Base-by-base conservation (phyloP, 169 alveolate species). In the Haemoproteus tartakovskyi region DNA sequence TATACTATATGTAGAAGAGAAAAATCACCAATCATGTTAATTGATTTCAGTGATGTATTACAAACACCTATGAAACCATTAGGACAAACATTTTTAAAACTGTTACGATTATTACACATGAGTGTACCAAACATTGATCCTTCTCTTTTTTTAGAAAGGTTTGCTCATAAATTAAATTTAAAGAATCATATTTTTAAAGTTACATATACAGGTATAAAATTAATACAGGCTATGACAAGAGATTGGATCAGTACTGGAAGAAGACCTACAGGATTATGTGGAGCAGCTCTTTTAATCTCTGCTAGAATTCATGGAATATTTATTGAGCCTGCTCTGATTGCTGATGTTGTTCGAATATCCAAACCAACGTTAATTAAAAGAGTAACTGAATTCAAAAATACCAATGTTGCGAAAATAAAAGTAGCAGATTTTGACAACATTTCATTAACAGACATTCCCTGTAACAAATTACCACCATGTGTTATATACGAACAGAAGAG, bases 171-270 rank as follows among this genome's bases (percentile, higher is more conserved):
- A 84, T 88, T 98, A 54, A 90, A 95, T 40, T 89, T 96, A 33
- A 97, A 95, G 22, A 97, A 94, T 29, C 96, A 96, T 59, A 87
- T 94, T 2, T 93, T 92, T 47, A 81, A 88, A 37, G 96, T 98
- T 19, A 96, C 97, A 16, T 91, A 91, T 26, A 96, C 99, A 19
- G 99, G 99, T 0, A 91, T 93, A 24, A 92, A 98, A 30, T 87
- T 98, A n/a, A 91, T 98, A 9, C 98, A 98, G 90, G 98, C 93
- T 43, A 92, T 98, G 98, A 92, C 93, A 67, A 84, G 99, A 33
- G 99, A 97, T 85, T 98, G 99, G 99, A 94, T 98, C 18, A 64
- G 91, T 64, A 94, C 98, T 4, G 99, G 99, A 5, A 91, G 99
- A 78, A 91, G 99, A 62, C 99, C 99, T 0, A 91, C 97, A 24